A percentile compares a stretch with the other conserved stretches of the same genome.
phyloP scores from a whole-genome alignment of 2,329 filamentous ascomycete genomes.

The Epichloe hybrida region DNA sequence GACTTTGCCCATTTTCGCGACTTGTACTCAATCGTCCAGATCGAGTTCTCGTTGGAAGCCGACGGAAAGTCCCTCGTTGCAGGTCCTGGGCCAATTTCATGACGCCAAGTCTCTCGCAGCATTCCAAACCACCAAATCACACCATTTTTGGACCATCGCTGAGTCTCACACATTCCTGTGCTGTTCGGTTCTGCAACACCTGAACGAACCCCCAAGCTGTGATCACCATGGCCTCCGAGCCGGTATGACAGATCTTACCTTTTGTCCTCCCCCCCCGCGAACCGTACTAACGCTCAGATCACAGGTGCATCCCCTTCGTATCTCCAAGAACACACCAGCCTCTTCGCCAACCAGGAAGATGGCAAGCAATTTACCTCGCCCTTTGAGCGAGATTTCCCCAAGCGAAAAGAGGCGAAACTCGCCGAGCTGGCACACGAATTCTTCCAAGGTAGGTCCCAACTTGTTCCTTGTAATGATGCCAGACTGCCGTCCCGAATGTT shows the following conservation, averaged over 20 bases:
- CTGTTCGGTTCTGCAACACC: conserved; percentile 10
- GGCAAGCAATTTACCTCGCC: conserved; percentile 48
- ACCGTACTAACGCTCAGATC: conserved; percentile 7
- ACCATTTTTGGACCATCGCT: conserved; percentile 5
- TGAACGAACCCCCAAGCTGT: conserved; percentile 10
- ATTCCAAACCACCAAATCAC: conserved; percentile 14
- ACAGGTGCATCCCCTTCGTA: conserved; percentile 65
- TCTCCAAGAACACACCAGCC: conserved; percentile 53
- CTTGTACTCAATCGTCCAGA: not conserved
- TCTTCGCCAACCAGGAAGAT: conserved; percentile 53
- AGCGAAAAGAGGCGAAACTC: conserved; percentile 83
- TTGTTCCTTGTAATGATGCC: not conserved
- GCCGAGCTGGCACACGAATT: conserved; percentile 66
- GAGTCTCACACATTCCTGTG: conserved; percentile 15
- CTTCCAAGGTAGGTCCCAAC: conserved; percentile 23
- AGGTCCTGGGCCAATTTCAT: not conserved
- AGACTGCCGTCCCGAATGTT: not conserved
- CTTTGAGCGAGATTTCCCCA: conserved; percentile 79
- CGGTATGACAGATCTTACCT: conserved; percentile 19
- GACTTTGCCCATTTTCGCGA: not conserved
- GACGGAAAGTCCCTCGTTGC: not conserved
- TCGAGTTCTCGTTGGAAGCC: not conserved
- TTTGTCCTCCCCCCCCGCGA: conserved; percentile 3
- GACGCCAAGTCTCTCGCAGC: conserved; percentile 8
- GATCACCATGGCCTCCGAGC: conserved; percentile 24